A percentile compares a stretch with the other conserved stretches of the same genome.
Evolutionary conservation across 208 protist genomes (phyloP).

Genomic region (Acanthamoeba castellanii): DNA sequence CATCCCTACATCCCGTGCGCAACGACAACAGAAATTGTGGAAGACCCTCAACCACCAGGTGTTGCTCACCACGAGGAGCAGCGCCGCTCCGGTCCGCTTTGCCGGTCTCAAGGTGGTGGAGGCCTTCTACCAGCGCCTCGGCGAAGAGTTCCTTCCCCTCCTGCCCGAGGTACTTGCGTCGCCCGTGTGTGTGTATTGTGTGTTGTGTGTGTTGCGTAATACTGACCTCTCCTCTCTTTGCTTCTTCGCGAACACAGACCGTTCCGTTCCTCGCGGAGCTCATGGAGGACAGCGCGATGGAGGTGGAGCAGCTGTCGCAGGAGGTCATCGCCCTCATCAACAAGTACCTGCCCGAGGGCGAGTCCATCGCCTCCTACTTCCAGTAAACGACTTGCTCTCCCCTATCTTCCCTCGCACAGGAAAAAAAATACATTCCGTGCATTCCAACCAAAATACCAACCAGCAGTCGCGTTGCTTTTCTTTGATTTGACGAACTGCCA

Average conservation of each 20-base stretch:
- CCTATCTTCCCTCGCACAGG: too few relatives aligned
- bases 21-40: conserved; percentile 78
- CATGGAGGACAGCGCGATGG: conserved; percentile 84
- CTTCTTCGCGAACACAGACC: conserved; percentile 65
- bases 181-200: neutral
- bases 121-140: conserved; percentile 84
- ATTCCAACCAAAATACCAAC: too few relatives aligned
- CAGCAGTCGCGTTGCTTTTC: too few relatives aligned
- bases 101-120: conserved; percentile 52
- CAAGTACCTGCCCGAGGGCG: conserved; percentile 47
- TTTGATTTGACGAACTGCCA: too few relatives aligned
- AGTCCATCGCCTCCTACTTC: conserved; percentile 68
- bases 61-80: conserved; percentile 82
- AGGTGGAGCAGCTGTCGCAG: conserved; percentile 77
- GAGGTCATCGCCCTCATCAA: conserved; percentile 66
- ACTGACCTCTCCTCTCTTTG: neutral
- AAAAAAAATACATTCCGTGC: too few relatives aligned
- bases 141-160: conserved; percentile 86
- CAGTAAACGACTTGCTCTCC: neutral
- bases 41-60: conserved; percentile 86
- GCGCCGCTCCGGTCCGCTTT: neutral
- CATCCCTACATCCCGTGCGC: neutral
- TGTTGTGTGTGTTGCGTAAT: neutral
- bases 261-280: conserved; percentile 89
- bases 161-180: conserved; percentile 83